A percentile compares a stretch with the other conserved stretches of the same genome.
Evolutionary conservation across 345 rosid species (phyloP).

Genomic region (Corchorus olitorius): DNA sequence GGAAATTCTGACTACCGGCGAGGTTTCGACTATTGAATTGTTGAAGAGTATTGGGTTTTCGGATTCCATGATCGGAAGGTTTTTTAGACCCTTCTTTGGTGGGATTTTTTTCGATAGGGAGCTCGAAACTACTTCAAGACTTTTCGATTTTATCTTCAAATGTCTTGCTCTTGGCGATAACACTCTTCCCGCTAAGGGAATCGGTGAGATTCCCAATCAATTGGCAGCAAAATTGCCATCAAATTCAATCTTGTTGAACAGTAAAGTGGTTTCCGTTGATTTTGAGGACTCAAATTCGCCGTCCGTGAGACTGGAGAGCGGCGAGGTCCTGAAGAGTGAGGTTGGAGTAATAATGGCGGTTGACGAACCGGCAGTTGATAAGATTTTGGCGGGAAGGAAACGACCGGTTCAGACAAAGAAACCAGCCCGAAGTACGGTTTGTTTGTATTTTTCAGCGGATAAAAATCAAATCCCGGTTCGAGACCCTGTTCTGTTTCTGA

Average conservation of each 20-base stretch:
- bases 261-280: constrained; percentile 57
- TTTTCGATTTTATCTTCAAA: constrained; percentile 83
- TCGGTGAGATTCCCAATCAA: constrained; percentile 73
- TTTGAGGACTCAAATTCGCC: constrained; percentile 36
- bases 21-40: constrained; percentile 55
- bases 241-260: constrained; percentile 51
- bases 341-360: constrained; percentile 79
- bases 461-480: constrained; percentile 50
- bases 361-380: constrained; percentile 64
- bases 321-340: constrained; percentile 52
- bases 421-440: constrained; percentile 69
- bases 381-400: constrained; percentile 56
- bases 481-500: constrained; percentile 77
- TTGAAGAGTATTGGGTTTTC: constrained; percentile 70
- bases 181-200: constrained; percentile 80
- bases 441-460: constrained; percentile 73
- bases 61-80: constrained; percentile 51
- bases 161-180: constrained; percentile 93
- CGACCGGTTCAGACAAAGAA: constrained; percentile 31
- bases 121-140: constrained; percentile 78
- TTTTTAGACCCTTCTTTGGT: constrained; percentile 87
- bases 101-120: constrained; percentile 84
- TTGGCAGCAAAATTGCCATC: constrained; percentile 59
- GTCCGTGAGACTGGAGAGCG: constrained; percentile 51
- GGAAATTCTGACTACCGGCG: constrained; percentile 48